phyloP scores from a whole-genome alignment of 495 filamentous ascomycete genomes.

The Penicillium pancosmium region DNA sequence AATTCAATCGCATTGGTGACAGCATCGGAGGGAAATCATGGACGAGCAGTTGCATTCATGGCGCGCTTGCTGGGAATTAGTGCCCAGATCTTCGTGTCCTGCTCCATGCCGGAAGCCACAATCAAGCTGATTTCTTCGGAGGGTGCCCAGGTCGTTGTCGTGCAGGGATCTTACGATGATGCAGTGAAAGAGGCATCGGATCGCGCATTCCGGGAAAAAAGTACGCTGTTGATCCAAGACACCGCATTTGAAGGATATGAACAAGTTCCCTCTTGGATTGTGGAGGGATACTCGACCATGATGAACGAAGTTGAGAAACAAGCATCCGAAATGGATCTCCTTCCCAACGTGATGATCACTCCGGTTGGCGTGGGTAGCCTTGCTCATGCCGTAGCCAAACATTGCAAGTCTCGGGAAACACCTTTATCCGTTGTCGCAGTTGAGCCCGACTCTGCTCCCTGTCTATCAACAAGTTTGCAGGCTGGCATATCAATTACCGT shows the following conservation, averaged over 20 bases:
- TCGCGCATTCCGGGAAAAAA: constrained; percentile 30
- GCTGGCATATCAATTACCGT: constrained; percentile 46
- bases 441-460: constrained; percentile 66
- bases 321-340: constrained; percentile 33
- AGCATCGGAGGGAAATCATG: constrained; percentile 74
- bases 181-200: constrained; percentile 50
- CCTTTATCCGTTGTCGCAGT: constrained; percentile 55
- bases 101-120: constrained; percentile 52
- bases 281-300: constrained; percentile 73
- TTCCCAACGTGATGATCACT: constrained; percentile 48
- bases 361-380: constrained; percentile 69
- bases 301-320: constrained; percentile 63
- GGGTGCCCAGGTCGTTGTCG: constrained; percentile 54
- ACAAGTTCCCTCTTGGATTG: constrained; percentile 68
- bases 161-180: constrained; percentile 62
- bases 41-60: constrained; percentile 68
- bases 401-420: constrained; percentile 52
- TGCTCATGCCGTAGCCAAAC: constrained; percentile 59
- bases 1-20: constrained; percentile 45
- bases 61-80: constrained; percentile 54
- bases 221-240: constrained; percentile 64
- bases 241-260: constrained; percentile 64
- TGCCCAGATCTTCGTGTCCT: constrained; percentile 59
- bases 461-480: constrained; percentile 54
- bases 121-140: constrained; percentile 57